Evolutionary conservation across 768 basidiomycete genomes (phyloP).

Genomic region (Leccinum arenicola): DNA sequence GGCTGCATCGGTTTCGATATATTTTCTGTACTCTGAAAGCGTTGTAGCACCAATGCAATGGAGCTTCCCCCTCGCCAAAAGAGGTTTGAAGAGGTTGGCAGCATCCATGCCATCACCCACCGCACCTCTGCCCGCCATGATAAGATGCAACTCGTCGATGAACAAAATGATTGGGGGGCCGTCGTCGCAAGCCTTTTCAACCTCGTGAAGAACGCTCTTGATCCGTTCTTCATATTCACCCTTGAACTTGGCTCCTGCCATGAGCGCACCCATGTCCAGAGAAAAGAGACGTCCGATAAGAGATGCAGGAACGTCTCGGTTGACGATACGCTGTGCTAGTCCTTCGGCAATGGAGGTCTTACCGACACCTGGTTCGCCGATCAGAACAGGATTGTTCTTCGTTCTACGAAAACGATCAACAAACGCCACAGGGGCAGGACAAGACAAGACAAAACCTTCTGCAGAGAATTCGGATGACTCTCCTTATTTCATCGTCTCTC

Average conservation of each 20-base stretch:
- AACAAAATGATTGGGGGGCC: constrained; percentile 86
- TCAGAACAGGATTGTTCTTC: constrained; percentile 96
- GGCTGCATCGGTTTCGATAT: constrained; percentile 91
- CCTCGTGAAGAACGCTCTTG: constrained; percentile 88
- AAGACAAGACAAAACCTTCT: constrained; percentile 46
- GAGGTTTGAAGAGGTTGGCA: constrained; percentile 87
- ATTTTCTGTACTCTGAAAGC: constrained; percentile 86
- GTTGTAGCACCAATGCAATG: constrained; percentile 89
- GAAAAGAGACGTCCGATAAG: constrained; percentile 76
- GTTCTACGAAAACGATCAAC: constrained; percentile 51
- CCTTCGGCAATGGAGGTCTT: constrained; percentile 97
- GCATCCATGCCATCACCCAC: constrained; percentile 94
- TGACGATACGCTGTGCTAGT: constrained; percentile 92
- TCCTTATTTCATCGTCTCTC: constrained; percentile 87
- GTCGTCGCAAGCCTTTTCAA: constrained; percentile 82
- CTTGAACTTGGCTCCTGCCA: constrained; percentile 91
- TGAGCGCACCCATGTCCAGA: constrained; percentile 93
- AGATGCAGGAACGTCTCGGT: constrained; percentile 82
- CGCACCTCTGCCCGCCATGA: constrained; percentile 85
- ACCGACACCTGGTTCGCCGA: constrained; percentile 93
- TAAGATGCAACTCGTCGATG: constrained; percentile 91
- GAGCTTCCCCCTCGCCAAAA: constrained; percentile 80
- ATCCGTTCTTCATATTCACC: constrained; percentile 97
- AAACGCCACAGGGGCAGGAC: neutral
- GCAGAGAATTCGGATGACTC: constrained; percentile 80